Base-by-base conservation (phyloP, 1,139 yeast species). In the Saccharomyces hybrid region DNA sequence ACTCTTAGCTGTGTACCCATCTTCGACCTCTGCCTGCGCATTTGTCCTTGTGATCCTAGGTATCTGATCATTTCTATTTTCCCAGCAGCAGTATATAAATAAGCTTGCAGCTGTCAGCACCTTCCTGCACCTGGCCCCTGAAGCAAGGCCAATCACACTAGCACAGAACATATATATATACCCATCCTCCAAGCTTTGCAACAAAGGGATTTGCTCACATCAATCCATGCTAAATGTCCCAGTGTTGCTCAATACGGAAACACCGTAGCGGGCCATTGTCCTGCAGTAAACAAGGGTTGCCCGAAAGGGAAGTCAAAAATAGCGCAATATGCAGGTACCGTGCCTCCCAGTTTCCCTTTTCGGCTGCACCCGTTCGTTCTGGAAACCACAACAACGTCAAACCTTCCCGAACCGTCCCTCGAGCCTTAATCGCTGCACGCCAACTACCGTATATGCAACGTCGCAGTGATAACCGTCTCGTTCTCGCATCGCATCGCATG, bases 241-340 rank as follows among this genome's bases (percentile, higher is more conserved):
- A 9, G 7, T 11, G 44, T 38, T 3, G 25, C 44, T 13, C n/a
- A 38, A 38, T 16, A 6, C 25, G 44, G 44, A 38, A 38, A 38
- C 11, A 16, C 44, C 44, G 44, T 5, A 38, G 11, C 25, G 11
- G 26, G 6, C 44, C 7, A 38, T 16, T 38, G 25, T 38, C 19
- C 57, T 56, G 41, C 60, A 57, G 49, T 47, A 54, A 14, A 52
- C 51, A 51, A 29, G 55, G 11, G 52, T 55, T 13, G 50, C 59
- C 50, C 16, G 53, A 29, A 52, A 51, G 48, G 47, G 48, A 46
- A 29, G 34, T 49, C 46, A 50, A 52, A 42, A 32, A 38, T 0
- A 16, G 44, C 56, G 47, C 47, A 29, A 54, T 14, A 52, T 48
- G 47, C 55, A 51, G 13, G 53, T 49, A 11, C 52, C 38, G 38